Percentiles rank a stretch among this genome's conserved stretches.
These are phyloP conservation scores for Fusarium guadeloupense DNA, from an alignment of 2,329 filamentous ascomycete genomes.

Conservation along the genomic window DNA sequence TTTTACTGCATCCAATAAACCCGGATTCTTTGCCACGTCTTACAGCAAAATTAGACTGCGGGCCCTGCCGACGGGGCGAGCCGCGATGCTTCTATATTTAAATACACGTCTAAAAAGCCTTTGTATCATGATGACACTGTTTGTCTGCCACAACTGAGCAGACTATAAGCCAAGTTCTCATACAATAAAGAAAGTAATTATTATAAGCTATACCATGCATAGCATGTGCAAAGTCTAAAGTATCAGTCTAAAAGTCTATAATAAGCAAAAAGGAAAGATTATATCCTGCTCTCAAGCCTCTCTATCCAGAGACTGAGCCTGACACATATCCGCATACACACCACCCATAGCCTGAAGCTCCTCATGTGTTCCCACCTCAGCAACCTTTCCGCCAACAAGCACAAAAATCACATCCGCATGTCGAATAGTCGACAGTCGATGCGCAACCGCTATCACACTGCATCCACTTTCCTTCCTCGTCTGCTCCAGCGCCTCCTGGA, in stretches of 20 bases:
- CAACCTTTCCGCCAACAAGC: conserved; percentile 62
- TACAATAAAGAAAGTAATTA: too few relatives aligned
- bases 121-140: too few relatives aligned
- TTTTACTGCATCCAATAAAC: too few relatives aligned
- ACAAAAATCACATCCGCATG: conserved; percentile 71
- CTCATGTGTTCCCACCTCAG: conserved; percentile 68
- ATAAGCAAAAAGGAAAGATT: neutral
- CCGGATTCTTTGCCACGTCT: too few relatives aligned
- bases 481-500: conserved; percentile 63
- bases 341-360: conserved; percentile 57
- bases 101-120: too few relatives aligned
- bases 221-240: neutral
- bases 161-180: too few relatives aligned
- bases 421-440: conserved; percentile 63
- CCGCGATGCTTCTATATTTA: too few relatives aligned
- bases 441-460: conserved; percentile 70
- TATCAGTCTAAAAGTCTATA: too few relatives aligned
- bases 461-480: conserved; percentile 17
- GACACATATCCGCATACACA: conserved; percentile 31
- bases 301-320: conserved; percentile 27
- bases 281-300: neutral
- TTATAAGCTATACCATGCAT: too few relatives aligned
- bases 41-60: neutral
- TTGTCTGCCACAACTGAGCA: too few relatives aligned
- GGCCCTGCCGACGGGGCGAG: neutral